A percentile compares a stretch with the other conserved stretches of the same genome.
phyloP scores from a whole-genome alignment of 192 early-diverging fungal species.

The Linnemannia zychae region DNA sequence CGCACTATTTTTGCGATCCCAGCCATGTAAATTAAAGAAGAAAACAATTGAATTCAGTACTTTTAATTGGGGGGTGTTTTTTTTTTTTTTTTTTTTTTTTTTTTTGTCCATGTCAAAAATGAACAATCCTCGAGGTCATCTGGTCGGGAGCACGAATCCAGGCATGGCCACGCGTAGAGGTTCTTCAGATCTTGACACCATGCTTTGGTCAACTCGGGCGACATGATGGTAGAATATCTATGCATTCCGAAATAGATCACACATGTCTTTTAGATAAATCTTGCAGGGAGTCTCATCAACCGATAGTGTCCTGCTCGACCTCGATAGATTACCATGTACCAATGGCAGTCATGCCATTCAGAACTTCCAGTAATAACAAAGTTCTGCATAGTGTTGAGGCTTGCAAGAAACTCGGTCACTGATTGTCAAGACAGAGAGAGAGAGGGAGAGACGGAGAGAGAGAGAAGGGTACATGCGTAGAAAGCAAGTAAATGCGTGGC shows the following conservation, averaged over 20 bases:
- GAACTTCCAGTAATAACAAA: slow-evolving; percentile 45
- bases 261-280: slow-evolving; percentile 27
- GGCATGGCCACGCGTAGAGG: slow-evolving; percentile 37
- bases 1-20: no score
- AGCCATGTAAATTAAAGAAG: no score
- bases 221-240: slow-evolving; percentile 32
- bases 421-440: no score
- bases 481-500: no score
- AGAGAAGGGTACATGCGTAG: no score
- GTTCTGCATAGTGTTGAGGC: slow-evolving; percentile 40
- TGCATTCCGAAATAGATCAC: slow-evolving; percentile 32
- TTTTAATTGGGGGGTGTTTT: no score
- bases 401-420: slow-evolving; percentile 33
- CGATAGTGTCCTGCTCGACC: slow-evolving; percentile 44
- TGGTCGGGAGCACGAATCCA: slow-evolving; percentile 35
- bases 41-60: no score
- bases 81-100: no score
- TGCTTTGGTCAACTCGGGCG: background rate
- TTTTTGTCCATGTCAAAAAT: slow-evolving; percentile 40
- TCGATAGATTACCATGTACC: slow-evolving; percentile 44
- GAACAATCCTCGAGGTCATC: slow-evolving; percentile 25
- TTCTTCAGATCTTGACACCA: slow-evolving; percentile 35
- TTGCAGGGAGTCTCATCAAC: slow-evolving; percentile 48
- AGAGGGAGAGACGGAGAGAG: no score
- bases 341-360: slow-evolving; percentile 37